Evolutionary conservation across 768 basidiomycete species (phyloP), one percentile per base, ranked within the genome.

Genomic region (Psilocybe tampanensis): DNA sequence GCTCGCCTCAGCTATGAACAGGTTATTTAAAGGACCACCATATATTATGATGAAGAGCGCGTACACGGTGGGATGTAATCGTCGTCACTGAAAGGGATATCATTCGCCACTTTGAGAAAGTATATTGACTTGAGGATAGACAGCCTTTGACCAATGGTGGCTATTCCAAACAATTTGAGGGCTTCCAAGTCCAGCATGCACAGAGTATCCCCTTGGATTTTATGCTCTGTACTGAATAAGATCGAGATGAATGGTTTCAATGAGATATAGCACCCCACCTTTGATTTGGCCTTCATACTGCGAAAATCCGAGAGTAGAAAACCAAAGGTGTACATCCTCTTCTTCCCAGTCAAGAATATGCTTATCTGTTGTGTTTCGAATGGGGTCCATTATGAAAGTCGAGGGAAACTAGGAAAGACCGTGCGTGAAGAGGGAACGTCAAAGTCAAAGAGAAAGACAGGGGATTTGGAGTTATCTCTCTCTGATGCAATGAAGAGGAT

Each of bases 41-140:
- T 24, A 9, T 8, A 19, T 19, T 50, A 43, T 29, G 44, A 51
- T 41, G 42, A 45, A 32, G 21, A 45, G 12, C 36, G 36, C 91
- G 63, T 68, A 93, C 94, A 94, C 54, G 92, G 92, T 15, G 94
- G 94, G 13, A 94, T 81, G 68, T 93, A 96, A 65, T 92, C 83
- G 62, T 91, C 92, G 32, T 86, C 74, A 56, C 91, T 90, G 62
- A 95, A 84, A 18, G 89, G 85, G 50, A 98, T 76, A 56, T 85
- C 84, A 66, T 95, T 81, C 1, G 85, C 84, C 49, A 94, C 72
- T 78, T 99, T 99, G 64, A 92, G 76, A 48, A 85, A 84, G 75
- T 96, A 98, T 49, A 98, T 86, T 42, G 90, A 89, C 70, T 94
- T 94, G 68, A 98, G 86, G 59, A 98, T 92, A 39, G 90, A 80